Evolutionary conservation across 1,284 basidiomycete species (phyloP).

Genomic region (Gymnopus androsaceus): DNA sequence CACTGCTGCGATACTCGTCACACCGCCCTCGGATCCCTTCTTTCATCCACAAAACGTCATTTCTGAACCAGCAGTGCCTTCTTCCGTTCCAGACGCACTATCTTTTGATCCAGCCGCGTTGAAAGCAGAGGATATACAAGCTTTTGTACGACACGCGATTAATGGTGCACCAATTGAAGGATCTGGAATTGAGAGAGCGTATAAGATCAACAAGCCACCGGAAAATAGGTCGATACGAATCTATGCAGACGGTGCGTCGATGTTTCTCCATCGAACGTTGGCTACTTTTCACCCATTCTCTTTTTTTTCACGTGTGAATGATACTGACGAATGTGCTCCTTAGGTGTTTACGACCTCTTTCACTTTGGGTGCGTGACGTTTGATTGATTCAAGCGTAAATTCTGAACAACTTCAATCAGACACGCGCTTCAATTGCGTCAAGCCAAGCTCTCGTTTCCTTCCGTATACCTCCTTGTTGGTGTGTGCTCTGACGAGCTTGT

Average conservation of each 20-base stretch:
- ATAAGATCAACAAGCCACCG: conserved; percentile 86
- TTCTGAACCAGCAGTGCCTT: conserved; percentile 49
- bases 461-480: conserved; percentile 87
- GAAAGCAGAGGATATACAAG: conserved; percentile 72
- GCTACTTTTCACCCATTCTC: conserved; percentile 9
- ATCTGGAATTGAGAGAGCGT: conserved; percentile 45
- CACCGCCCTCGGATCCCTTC: conserved; percentile 29
- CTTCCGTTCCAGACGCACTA: conserved; percentile 36
- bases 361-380: conserved; percentile 77
- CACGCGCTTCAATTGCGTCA: conserved; percentile 94
- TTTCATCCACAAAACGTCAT: conserved; percentile 12
- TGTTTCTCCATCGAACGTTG: conserved; percentile 1
- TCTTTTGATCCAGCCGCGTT: conserved; percentile 65
- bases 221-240: conserved; percentile 81
- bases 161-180: conserved; percentile 51
- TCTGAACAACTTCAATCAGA: conserved; percentile 38
- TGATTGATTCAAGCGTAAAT: conserved; percentile 17
- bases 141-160: conserved; percentile 67
- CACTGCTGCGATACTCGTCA: conserved; percentile 32
- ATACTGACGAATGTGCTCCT: neutral
- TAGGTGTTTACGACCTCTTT: conserved; percentile 91
- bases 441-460: conserved; percentile 90
- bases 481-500: conserved; percentile 87
- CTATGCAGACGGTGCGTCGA: conserved; percentile 83
- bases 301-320: neutral